phyloP scores from a whole-genome alignment of 108 stramenopile genomes.

The Cyclotella distinguenda region DNA sequence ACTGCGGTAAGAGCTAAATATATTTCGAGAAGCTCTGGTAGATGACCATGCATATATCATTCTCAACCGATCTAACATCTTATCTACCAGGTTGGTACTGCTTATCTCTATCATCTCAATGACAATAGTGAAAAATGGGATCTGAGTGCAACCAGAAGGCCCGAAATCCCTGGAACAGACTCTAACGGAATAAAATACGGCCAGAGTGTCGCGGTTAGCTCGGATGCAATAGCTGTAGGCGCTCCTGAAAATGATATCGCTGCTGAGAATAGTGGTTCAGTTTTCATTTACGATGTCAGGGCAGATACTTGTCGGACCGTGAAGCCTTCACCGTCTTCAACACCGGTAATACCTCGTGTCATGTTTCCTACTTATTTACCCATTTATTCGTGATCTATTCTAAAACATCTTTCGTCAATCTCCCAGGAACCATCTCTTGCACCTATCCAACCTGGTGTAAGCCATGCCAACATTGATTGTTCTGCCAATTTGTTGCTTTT shows the following conservation, averaged over 20 bases:
- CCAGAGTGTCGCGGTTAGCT: slow-evolving; percentile 1
- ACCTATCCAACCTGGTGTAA: no score
- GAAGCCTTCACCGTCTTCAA: not conserved
- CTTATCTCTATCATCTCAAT: not conserved
- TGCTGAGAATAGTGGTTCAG: slow-evolving; percentile 3
- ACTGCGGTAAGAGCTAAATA: not conserved
- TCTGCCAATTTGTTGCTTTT: no score
- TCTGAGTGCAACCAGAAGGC: slow-evolving; percentile 1
- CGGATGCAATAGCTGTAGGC: not conserved
- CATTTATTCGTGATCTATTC: no score
- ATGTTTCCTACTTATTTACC: no score
- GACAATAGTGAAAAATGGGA: not conserved
- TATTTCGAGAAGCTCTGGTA: not conserved
- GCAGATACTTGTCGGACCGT: not conserved
- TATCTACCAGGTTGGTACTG: not conserved
- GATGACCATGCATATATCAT: not conserved
- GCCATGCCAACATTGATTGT: no score
- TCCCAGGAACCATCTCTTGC: no score
- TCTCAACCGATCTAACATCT: not conserved
- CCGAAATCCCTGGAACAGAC: not conserved
- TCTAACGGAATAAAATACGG: not conserved
- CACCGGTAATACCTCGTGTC: no score
- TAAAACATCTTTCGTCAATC: no score
- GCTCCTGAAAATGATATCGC: slow-evolving; percentile 10
- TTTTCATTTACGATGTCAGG: slow-evolving; percentile 1